Percentiles rank a stretch among this genome's conserved stretches.
phyloP scores from a whole-genome alignment of 192 early-diverging fungal genomes.

The Chytriomyces sp. region DNA sequence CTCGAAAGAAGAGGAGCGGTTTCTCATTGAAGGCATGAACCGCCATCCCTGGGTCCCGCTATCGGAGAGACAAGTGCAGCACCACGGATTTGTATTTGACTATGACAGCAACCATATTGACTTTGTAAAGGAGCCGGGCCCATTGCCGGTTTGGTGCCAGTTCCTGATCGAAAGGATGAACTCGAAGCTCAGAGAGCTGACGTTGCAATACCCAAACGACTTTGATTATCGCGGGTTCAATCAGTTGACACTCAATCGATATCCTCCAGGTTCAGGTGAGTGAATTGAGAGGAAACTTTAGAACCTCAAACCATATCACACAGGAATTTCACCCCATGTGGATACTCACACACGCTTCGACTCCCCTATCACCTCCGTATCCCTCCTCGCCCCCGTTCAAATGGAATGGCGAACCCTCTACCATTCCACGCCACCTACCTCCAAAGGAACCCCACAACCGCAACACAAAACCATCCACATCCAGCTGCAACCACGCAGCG shows the following conservation, averaged over 20 bases:
- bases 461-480: conserved; percentile 26
- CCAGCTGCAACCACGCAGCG: conserved; percentile 41
- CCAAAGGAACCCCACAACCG: background rate
- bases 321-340: conserved; percentile 50
- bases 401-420: conserved; percentile 53
- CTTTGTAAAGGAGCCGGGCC: conserved; percentile 1
- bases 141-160: conserved; percentile 19
- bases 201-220: background rate
- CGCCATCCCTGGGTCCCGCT: conserved; percentile 19
- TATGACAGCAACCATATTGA: conserved; percentile 27
- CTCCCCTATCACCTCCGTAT: conserved; percentile 40
- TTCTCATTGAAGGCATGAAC: conserved; percentile 36
- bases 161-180: conserved; percentile 19
- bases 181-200: background rate
- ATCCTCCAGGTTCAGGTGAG: conserved; percentile 46
- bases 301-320: background rate
- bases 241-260: conserved; percentile 53
- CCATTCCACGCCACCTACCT: background rate
- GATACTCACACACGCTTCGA: conserved; percentile 55
- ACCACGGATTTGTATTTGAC: conserved; percentile 33
- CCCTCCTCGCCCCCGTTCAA: conserved; percentile 41
- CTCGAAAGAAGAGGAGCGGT: conserved; percentile 41
- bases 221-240: conserved; percentile 30
- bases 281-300: background rate
- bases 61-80: conserved; percentile 30